These are phyloP conservation scores for Echeveria elegans DNA, from an alignment of 164 flowering plant genomes.

Conservation along the genomic window DNA sequence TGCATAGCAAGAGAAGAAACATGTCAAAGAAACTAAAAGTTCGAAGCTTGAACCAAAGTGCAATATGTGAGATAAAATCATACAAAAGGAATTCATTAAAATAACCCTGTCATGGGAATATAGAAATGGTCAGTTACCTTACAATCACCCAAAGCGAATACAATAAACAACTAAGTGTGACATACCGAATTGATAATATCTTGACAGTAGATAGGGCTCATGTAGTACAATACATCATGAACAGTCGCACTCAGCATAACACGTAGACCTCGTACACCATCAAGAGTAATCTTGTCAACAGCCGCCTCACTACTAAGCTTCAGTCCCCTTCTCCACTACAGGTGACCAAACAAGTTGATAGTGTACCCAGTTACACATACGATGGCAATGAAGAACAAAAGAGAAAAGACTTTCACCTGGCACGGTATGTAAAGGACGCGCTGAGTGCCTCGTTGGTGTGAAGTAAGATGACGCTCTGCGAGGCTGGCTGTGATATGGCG, in stretches of 20 bases:
- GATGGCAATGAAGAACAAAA: neutral
- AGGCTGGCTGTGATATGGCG: slow-evolving; percentile 79
- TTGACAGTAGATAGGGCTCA: slow-evolving; percentile 99
- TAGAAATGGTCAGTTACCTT: neutral
- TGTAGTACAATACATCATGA: slow-evolving; percentile 93
- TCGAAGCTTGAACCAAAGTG: neutral
- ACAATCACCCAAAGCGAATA: too few relatives aligned
- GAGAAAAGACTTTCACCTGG: slow-evolving; percentile 54
- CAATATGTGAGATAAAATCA: neutral
- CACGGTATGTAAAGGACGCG: slow-evolving; percentile 95
- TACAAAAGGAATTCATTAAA: neutral
- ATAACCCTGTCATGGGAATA: neutral
- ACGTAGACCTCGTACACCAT: slow-evolving; percentile 88
- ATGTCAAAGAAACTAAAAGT: neutral
- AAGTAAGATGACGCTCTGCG: slow-evolving; percentile 73
- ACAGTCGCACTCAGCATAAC: slow-evolving; percentile 87
- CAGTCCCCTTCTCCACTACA: slow-evolving; percentile 94
- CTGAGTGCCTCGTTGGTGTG: slow-evolving; percentile 70
- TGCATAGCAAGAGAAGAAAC: neutral
- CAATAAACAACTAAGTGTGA: neutral
- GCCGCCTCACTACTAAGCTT: slow-evolving; percentile 93
- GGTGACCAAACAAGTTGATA: neutral
- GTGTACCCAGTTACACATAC: neutral
- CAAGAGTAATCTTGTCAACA: slow-evolving; percentile 78
- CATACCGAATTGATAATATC: slow-evolving; percentile 86